Evolutionary conservation across 345 rosid genomes (phyloP), one percentile per base, ranked within the genome.

Genomic region (Hypericum perforatum): DNA sequence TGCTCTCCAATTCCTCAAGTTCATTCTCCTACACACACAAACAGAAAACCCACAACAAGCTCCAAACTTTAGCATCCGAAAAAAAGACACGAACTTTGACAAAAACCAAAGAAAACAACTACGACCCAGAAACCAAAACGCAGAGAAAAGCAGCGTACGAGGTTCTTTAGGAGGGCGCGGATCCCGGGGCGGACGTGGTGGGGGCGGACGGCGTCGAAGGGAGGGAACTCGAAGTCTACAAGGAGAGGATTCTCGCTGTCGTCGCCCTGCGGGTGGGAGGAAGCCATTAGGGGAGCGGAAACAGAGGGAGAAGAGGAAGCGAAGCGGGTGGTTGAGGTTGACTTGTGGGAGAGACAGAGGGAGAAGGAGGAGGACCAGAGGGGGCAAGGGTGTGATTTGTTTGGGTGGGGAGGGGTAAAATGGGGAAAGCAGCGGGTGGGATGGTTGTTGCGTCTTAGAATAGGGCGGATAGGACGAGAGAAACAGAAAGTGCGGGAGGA

Each of bases 141-240:
- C 22, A 37, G 29, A 41, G 53, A 53, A 15, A 12, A 9, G 9
- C 13, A 39, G 37, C 70, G 40, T 74, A 86, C 95, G 59, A 86
- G 85, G 10, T 79, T 68, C 16, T 74, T 74, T 69, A 91, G 63
- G 7, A 87, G 65, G 49, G 80, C 77, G 37, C 84, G 95, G 57
- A 87, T 61, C 53, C 89, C 95, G 2, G 95, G 92, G 45, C 86
- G 66, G 53, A 91, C 89, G 60, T 87, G 96, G 10, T 65, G 45
- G 60, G 92, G 76, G 48, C 81, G 67, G 11, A 91, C 78, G n/a
- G 59, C 58, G 63, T 82, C 77, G 46, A 77, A 91, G 8, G 95
- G 95, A 5, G 92, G 96, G 56, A 91, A 84, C 5, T 78, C 82
- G 6, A 82, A 91, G 58, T 79, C 79, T 60, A 61, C 76, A 69